phyloP scores from a whole-genome alignment of 306 rosid species.

The Casuarina cunninghamiana region DNA sequence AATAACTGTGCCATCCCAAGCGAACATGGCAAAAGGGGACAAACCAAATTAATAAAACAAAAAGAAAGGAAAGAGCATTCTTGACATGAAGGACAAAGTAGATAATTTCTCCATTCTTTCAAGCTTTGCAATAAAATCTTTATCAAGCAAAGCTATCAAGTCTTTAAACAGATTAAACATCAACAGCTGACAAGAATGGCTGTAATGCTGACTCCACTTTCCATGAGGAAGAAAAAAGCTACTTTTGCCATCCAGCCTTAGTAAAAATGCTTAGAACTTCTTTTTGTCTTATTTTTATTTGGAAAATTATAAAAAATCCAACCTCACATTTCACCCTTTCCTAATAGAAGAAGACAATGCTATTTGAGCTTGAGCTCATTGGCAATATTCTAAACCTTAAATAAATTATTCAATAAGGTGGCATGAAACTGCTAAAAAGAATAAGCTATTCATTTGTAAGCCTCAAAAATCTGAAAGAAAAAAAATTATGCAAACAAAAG shows the following conservation, averaged over 20 bases:
- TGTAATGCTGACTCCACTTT: not conserved
- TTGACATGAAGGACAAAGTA: not conserved
- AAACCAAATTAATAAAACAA: not conserved
- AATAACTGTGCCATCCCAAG: not conserved
- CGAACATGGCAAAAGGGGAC: not conserved
- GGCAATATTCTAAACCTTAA: not conserved
- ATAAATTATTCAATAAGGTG: not conserved
- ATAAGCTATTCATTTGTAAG: not conserved
- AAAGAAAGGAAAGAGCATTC: not conserved
- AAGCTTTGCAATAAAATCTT: not conserved
- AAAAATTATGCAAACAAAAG: slow-evolving; percentile 8
- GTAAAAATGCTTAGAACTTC: not conserved
- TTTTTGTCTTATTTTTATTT: not conserved
- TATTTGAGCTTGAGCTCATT: not conserved
- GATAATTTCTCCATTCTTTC: not conserved
- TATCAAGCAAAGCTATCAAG: not conserved
- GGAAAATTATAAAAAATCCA: not conserved
- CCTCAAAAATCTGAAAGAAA: not conserved
- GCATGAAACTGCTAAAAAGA: not conserved
- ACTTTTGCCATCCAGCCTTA: not conserved
- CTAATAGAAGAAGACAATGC: not conserved
- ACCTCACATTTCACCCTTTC: not conserved
- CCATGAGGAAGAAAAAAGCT: not conserved
- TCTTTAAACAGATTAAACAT: not conserved
- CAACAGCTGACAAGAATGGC: slow-evolving; percentile 9